Percentiles rank a stretch among this genome's conserved stretches.
Evolutionary conservation across 306 rosid genomes (phyloP).

Genomic region (Pterocarpus santalinus): DNA sequence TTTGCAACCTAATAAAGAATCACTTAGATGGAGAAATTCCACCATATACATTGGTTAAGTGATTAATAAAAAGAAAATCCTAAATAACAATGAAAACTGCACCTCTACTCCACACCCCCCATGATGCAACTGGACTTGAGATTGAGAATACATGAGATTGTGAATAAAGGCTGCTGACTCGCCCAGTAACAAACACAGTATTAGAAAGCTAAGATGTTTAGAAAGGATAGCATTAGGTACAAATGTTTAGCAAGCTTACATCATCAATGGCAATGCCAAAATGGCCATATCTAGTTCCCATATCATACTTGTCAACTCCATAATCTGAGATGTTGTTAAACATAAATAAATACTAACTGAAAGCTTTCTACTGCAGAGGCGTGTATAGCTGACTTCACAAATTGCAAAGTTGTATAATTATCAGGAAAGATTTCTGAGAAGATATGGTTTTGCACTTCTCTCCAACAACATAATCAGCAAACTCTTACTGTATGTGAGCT

Average conservation of each 20-base stretch:
- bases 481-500: slow-evolving; percentile 90
- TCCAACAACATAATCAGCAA: slow-evolving; percentile 40
- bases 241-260: slow-evolving; percentile 64
- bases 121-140: neutral
- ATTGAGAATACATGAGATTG: slow-evolving; percentile 23
- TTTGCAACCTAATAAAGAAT: slow-evolving; percentile 69
- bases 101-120: neutral
- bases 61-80: slow-evolving; percentile 36
- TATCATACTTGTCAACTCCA: slow-evolving; percentile 93
- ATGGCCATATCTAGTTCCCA: slow-evolving; percentile 91
- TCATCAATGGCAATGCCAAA: slow-evolving; percentile 96
- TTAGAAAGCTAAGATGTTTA: slow-evolving; percentile 32
- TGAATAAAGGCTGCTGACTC: slow-evolving; percentile 28
- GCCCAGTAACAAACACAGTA: slow-evolving; percentile 21
- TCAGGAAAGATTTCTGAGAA: neutral
- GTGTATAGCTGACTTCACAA: slow-evolving; percentile 33
- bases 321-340: slow-evolving; percentile 72
- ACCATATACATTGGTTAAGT: slow-evolving; percentile 33
- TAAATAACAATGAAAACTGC: too few species aligned
- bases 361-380: slow-evolving; percentile 35
- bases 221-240: slow-evolving; percentile 4
- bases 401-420: slow-evolving; percentile 14
- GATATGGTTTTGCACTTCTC: slow-evolving; percentile 17
- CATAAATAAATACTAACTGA: slow-evolving; percentile 32
- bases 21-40: slow-evolving; percentile 37